Evolutionary conservation across 441 rosid genomes (phyloP).

Genomic region (Theobroma grandiflorum): DNA sequence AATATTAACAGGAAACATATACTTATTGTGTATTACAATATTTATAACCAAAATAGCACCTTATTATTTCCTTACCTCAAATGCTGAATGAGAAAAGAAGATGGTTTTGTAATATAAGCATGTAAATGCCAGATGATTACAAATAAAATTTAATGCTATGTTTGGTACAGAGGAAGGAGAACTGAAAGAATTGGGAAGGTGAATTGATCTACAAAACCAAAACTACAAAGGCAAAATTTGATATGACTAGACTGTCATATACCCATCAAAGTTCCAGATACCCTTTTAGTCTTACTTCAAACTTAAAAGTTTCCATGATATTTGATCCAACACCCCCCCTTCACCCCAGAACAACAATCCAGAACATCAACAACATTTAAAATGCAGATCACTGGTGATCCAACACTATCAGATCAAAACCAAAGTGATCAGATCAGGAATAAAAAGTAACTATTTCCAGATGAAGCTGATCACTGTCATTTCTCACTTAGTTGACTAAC

Average conservation of each 20-base stretch:
- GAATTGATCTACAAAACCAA: not conserved
- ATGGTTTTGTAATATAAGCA: not conserved
- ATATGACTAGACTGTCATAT: not conserved
- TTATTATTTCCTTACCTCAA: not conserved
- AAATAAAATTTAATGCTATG: not conserved
- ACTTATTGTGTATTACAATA: not conserved
- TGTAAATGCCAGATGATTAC: not conserved
- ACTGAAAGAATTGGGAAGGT: not conserved
- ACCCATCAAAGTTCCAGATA: not conserved
- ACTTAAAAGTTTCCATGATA: not conserved
- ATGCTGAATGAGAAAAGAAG: not conserved
- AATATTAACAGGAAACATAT: not conserved
- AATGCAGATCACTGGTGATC: not conserved
- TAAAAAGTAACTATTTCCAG: not conserved
- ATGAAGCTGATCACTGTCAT: slow-evolving; percentile 17
- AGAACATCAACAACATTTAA: not conserved
- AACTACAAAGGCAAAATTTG: not conserved
- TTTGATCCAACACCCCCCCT: not conserved
- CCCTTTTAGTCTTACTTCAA: not conserved
- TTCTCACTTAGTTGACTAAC: not conserved
- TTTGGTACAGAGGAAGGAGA: not conserved
- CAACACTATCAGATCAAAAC: not conserved
- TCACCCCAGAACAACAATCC: slow-evolving; percentile 9
- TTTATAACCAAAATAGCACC: not conserved
- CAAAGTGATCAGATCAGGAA: not conserved